Evolutionary conservation across 2,329 filamentous ascomycete genomes (phyloP), one percentile per base, ranked within the genome.

Genomic region (Fusarium cicatricum): DNA sequence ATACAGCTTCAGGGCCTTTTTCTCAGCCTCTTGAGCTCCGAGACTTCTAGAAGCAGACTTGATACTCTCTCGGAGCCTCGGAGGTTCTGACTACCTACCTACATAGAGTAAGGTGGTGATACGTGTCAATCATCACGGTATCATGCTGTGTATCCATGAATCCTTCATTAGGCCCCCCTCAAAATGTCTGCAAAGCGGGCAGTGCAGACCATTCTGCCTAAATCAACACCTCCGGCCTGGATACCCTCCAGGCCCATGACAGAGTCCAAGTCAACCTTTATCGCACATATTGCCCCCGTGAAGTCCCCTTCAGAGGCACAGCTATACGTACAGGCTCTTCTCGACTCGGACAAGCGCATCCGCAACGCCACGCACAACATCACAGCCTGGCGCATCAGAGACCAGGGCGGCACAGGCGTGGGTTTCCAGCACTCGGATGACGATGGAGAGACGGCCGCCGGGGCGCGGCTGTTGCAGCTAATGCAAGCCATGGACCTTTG

Each of bases 401-500:
- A 83, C 37, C 94, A 78, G 80, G 51, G 77, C 77, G 80, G 83
- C 38, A 94, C 77, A 80, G 49, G 77, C 76, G 54, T 81, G 45
- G 77, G 78, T 17, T 91, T 88, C 66, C 92, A 98, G 74, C 95
- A 99, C 75, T 97, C 89, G 71, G 90, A 99, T 70, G 95, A 99
- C 70, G 95, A 98, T 74, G 95, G 95, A 11, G 95, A 99, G 80
- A 90, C 90, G 31, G 95, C 94, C 6, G 95, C 95, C 0, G 95
- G 95, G 1, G 87, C 89, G 0, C 83, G 95, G 38, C 75, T 98
- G 69, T 76, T 98, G 55, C 92, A 96, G 77, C 78, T 99, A 31
- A 89, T 99, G 87, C 92, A 97, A 78, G 77, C 96, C 56, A 97
- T 97, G 91, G 91, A 93, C 70, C 82, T 96, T 5, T 97, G 92